Percentiles rank a stretch among this genome's conserved stretches.
These are phyloP conservation scores for Alternaria triticina DNA, from an alignment of 2,329 filamentous ascomycete genomes.

Conservation along the genomic window DNA sequence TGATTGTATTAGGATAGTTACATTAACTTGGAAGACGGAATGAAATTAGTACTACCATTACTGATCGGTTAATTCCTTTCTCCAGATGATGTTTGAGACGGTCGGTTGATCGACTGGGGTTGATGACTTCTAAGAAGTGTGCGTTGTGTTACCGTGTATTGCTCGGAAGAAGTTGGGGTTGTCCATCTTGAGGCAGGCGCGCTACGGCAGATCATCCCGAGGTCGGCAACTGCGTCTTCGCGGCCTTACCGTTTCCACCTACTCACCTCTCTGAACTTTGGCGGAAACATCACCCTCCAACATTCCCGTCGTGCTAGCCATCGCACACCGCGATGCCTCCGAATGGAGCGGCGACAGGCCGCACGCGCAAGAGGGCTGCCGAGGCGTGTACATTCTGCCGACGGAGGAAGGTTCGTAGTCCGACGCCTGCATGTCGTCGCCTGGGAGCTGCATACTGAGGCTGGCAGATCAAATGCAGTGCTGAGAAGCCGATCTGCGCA, in stretches of 20 bases:
- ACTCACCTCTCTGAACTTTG: background rate
- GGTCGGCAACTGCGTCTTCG: background rate
- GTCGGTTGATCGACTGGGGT: background rate
- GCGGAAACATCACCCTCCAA: background rate
- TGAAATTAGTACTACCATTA: background rate
- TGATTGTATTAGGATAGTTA: constrained; percentile 20
- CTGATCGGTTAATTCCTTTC: no score
- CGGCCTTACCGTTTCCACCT: background rate
- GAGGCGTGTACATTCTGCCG: constrained; percentile 50
- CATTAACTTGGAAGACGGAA: constrained; percentile 7
- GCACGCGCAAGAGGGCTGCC: constrained; percentile 28
- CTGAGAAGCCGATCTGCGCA: constrained; percentile 53
- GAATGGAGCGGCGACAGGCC: constrained; percentile 8
- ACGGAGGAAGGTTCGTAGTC: constrained; percentile 44
- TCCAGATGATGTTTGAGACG: background rate
- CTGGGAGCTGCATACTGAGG: constrained; percentile 16
- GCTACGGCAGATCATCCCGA: background rate
- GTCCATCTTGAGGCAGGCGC: background rate
- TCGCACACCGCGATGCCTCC: background rate
- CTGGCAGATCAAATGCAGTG: constrained; percentile 57
- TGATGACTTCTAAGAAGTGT: background rate
- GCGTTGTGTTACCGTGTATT: background rate
- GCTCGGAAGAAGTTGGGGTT: background rate
- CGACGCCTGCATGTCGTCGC: background rate
- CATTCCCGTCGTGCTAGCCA: background rate